phyloP scores from a whole-genome alignment of 2,329 filamentous ascomycete species.

The Chrysosporium keratinophilum region DNA sequence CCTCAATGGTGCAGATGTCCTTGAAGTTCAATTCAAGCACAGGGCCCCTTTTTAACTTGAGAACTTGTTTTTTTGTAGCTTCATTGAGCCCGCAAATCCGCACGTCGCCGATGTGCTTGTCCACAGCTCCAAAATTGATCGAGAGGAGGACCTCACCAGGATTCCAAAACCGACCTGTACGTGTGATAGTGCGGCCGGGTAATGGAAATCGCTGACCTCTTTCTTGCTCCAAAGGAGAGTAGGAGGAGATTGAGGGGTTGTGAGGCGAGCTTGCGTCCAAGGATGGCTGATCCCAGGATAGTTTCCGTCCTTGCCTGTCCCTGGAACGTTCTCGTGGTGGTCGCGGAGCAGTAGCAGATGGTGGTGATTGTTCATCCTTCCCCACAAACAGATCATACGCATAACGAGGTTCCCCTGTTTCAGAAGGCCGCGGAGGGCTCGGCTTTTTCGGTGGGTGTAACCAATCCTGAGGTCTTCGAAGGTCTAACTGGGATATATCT shows the following conservation, averaged over 20 bases:
- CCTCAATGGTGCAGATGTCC: constrained; percentile 23
- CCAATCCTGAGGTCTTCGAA: constrained; percentile 30
- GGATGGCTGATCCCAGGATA: neutral
- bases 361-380: constrained; percentile 12
- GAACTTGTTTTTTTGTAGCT: constrained; percentile 16
- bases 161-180: constrained; percentile 14
- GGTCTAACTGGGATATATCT: constrained; percentile 27
- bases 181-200: neutral
- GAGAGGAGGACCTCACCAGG: constrained; percentile 22
- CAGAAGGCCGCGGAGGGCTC: neutral
- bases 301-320: neutral
- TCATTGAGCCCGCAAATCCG: constrained; percentile 23
- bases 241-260: neutral
- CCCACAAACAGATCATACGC: constrained; percentile 18
- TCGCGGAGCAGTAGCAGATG: neutral
- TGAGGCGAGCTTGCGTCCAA: neutral
- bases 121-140: constrained; percentile 26
- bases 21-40: constrained; percentile 27
- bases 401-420: neutral
- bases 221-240: neutral
- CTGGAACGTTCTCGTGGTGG: neutral
- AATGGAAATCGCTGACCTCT: neutral
- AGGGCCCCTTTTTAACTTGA: constrained; percentile 14
- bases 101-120: constrained; percentile 23
- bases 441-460: constrained; percentile 1